These are phyloP conservation scores for Pseudogymnoascus sp. DNA, from an alignment of 2,329 filamentous ascomycete species.

Conservation along the genomic window DNA sequence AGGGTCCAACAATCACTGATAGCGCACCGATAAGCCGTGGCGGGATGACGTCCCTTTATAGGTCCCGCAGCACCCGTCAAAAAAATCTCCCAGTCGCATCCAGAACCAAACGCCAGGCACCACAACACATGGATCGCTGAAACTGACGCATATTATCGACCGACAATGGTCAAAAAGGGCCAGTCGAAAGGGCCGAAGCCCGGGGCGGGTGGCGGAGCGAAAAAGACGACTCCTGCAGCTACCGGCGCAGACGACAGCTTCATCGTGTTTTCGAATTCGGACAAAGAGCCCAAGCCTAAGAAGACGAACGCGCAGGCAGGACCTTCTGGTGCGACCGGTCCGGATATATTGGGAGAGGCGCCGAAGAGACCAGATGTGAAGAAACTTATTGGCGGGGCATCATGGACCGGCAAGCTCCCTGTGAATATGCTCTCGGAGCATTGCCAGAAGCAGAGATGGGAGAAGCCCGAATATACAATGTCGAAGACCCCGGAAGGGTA, in stretches of 20 bases:
- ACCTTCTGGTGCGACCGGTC: conserved; percentile 19
- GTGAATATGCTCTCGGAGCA: conserved; percentile 90
- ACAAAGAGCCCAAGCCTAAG: conserved; percentile 38
- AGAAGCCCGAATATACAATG: conserved; percentile 84
- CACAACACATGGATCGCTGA: conserved; percentile 10
- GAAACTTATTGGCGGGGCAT: conserved; percentile 85
- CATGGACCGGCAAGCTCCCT: conserved; percentile 95
- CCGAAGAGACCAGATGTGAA: conserved; percentile 51
- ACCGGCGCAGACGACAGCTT: conserved; percentile 41
- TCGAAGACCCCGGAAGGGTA: conserved; percentile 66
- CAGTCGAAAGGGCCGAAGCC: conserved; percentile 28
- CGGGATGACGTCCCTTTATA: neutral
- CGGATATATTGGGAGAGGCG: conserved; percentile 25
- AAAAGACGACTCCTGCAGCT: conserved; percentile 23
- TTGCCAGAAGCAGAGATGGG: conserved; percentile 94
- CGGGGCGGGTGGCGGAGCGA: conserved; percentile 22
- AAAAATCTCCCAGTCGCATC: conserved; percentile 1
- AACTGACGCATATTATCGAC: conserved; percentile 10
- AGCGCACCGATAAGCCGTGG: conserved; percentile 3
- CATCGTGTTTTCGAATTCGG: conserved; percentile 51
- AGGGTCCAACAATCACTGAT: conserved; percentile 2
- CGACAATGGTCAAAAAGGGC: conserved; percentile 30
- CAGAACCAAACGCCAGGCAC: neutral
- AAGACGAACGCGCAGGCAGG: conserved; percentile 18
- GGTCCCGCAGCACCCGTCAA: neutral